Evolutionary conservation across 257 asterid genomes (phyloP), one percentile per base, ranked within the genome.

Genomic region (Solanum microdontum): DNA sequence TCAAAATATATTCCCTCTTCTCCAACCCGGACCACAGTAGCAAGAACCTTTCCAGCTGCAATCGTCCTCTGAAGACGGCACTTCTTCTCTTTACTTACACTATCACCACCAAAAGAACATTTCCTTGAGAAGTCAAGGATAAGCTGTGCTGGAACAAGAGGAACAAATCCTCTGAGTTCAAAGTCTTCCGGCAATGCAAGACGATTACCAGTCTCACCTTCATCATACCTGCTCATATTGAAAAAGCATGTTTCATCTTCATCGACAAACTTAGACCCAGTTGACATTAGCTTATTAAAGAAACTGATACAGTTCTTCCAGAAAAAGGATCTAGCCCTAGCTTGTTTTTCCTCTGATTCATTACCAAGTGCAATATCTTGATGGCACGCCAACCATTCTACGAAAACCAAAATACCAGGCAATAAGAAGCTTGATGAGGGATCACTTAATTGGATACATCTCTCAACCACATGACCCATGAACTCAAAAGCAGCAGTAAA

Each of bases 11-110:
- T 88, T 32, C 95, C 94, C 79, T 93, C 94, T 75, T 88, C 91
- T 66, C 96, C 99, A 75, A 92, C 89, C 84, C 90, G 89, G 58
- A 95, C 94, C 8, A 91, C 90, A 88, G 90, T 93, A 84, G 97
- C 94, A 87, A 96, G 98, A 87, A 98, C 96, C 94, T 96, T 96
- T 64, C 98, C 99, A 77, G 99, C 98, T 24, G 98, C 98, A 86
- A 97, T 77, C 88, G 95, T 91, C 94, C 99, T 95, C 91, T 91
- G 94, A 58, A 93, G 88, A 88, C 98, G 98, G 12, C 91, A 92
- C 76, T 64, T 88, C 88, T 89, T 95, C 89, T 91, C 98, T 87
- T 93, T 93, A 76, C 66, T 92, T 86, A 95, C 91, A 58, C 91
- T 93, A 77, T 94, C 97, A 87, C 91, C 86, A 68, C 96, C 95